These are phyloP conservation scores for Candida maltosa DNA, from an alignment of 805 yeast genomes.

Conservation along the genomic window DNA sequence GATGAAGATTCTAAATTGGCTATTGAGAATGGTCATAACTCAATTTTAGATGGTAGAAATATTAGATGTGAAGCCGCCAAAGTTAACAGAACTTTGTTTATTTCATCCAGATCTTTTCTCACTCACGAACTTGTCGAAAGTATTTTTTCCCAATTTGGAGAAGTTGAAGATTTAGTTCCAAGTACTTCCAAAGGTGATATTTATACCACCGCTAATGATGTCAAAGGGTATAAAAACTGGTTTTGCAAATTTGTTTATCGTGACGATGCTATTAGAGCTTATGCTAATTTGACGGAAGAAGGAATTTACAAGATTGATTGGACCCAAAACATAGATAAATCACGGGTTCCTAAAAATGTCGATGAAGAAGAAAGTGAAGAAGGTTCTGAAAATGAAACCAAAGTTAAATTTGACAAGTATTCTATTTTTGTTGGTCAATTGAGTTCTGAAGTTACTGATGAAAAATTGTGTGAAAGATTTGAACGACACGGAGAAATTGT, in stretches of 20 bases:
- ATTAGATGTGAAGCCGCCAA: slow-evolving; percentile 89
- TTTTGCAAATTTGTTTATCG: slow-evolving; percentile 75
- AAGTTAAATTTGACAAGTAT: slow-evolving; percentile 50
- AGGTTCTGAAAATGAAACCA: slow-evolving; percentile 1
- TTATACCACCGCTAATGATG: slow-evolving; percentile 6
- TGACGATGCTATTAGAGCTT: slow-evolving; percentile 86
- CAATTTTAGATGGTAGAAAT: slow-evolving; percentile 66
- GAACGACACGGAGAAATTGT: slow-evolving; percentile 62
- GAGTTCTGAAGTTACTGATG: slow-evolving; percentile 50
- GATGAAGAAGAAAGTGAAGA: slow-evolving; percentile 6
- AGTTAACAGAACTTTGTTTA: slow-evolving; percentile 80
- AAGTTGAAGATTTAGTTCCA: slow-evolving; percentile 61
- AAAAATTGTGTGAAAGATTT: slow-evolving; percentile 57
- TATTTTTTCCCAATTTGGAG: slow-evolving; percentile 58
- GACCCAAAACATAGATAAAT: slow-evolving; percentile 77
- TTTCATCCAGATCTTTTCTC: slow-evolving; percentile 33
- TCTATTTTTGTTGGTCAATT: slow-evolving; percentile 82
- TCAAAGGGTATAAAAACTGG: slow-evolving; percentile 49
- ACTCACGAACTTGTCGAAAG: slow-evolving; percentile 32
- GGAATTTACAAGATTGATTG: slow-evolving; percentile 63
- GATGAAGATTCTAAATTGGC: slow-evolving; percentile 72
- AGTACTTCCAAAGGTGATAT: slow-evolving; percentile 34
- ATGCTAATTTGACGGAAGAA: slow-evolving; percentile 60
- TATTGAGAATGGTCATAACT: slow-evolving; percentile 63
- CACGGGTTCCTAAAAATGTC: slow-evolving; percentile 10